Evolutionary conservation across 2,329 filamentous ascomycete genomes (phyloP).

Genomic region (Blastomyces parvus): DNA sequence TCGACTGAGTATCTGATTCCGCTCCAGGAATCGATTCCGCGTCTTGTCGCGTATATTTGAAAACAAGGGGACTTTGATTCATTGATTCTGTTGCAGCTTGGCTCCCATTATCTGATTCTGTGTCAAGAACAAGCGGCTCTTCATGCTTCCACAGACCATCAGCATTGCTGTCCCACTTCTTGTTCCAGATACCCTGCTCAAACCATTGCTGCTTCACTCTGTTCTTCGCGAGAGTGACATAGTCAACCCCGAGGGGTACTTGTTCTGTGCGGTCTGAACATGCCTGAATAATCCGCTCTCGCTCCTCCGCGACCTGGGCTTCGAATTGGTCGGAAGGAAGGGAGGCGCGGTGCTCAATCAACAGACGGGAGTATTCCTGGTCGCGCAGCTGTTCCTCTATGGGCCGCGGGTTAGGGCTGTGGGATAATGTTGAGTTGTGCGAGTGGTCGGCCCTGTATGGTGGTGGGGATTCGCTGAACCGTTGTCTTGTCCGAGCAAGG

Average conservation of each 20-base stretch:
- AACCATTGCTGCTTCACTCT: constrained; percentile 21
- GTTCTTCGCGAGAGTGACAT: constrained; percentile 4
- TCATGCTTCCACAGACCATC: neutral
- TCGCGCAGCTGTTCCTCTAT: neutral
- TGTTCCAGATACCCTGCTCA: constrained; percentile 22
- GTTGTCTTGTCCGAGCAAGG: neutral
- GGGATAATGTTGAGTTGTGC: constrained; percentile 1
- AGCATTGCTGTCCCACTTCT: constrained; percentile 9
- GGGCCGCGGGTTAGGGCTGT: neutral
- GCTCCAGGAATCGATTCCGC: too few relatives aligned
- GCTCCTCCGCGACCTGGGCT: constrained; percentile 3
- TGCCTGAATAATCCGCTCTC: constrained; percentile 1
- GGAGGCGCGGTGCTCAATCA: neutral
- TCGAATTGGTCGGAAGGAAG: constrained; percentile 5
- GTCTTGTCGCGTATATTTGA: too few relatives aligned
- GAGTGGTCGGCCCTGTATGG: neutral
- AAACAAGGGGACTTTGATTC: too few relatives aligned
- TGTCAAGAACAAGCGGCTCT: neutral
- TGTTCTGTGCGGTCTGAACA: neutral
- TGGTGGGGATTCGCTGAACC: neutral
- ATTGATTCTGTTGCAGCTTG: too few relatives aligned
- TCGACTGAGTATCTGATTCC: too few relatives aligned
- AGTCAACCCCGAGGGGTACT: neutral
- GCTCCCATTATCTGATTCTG: neutral
- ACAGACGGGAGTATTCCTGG: neutral